Percentiles rank a stretch among this genome's conserved stretches.
Conservation (phyloP, 257 asterid species). For the Paulownia fortunei region DNA sequence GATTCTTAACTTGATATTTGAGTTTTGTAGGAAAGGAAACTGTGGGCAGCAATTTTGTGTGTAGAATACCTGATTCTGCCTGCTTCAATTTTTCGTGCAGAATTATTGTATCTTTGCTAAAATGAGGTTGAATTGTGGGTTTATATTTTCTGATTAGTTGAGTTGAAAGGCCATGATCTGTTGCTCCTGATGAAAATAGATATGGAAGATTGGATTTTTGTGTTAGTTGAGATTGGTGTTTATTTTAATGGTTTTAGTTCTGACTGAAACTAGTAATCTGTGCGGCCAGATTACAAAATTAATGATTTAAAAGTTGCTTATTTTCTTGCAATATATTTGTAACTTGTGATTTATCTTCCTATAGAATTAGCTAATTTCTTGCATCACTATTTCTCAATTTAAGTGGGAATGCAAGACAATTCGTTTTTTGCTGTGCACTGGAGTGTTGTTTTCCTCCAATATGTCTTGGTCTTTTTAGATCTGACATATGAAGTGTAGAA, state of each 20-base stretch:
- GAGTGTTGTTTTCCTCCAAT: neutral
- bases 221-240: neutral
- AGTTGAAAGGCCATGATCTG: constrained; percentile 3
- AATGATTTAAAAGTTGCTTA: neutral
- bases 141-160: neutral
- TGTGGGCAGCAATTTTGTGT: neutral
- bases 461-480: constrained; percentile 1
- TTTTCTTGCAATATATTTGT: too few species aligned
- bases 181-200: constrained; percentile 12
- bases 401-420: too few species aligned
- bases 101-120: neutral
- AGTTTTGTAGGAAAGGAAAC: neutral
- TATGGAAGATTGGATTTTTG: neutral
- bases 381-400: neutral
- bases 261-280: neutral
- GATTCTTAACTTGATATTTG: neutral
- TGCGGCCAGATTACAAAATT: neutral
- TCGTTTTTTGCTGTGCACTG: neutral
- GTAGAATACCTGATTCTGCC: neutral
- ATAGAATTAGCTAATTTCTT: neutral
- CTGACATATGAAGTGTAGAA: neutral
- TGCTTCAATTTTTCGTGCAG: neutral
- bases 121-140: neutral
- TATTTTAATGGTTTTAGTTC: neutral
- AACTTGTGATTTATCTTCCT: too few species aligned